A percentile compares a stretch with the other conserved stretches of the same genome.
These are phyloP conservation scores for Tricholoma sp. DNA, from an alignment of 768 basidiomycete species.

Conservation along the genomic window DNA sequence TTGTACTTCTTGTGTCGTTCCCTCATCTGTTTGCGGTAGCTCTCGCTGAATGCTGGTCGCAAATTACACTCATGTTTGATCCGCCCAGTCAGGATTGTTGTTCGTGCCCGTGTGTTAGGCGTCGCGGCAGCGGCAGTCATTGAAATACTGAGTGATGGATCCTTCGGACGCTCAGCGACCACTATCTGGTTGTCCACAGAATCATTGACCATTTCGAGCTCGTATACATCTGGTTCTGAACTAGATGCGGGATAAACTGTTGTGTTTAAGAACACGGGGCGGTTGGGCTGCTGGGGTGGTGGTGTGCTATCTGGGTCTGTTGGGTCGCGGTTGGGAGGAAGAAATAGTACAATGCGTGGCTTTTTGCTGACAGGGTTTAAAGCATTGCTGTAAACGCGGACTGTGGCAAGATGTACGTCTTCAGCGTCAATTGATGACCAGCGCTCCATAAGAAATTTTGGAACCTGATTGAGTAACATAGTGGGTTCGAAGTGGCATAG, in stretches of 20 bases:
- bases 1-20: slow-evolving; percentile 64
- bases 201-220: slow-evolving; percentile 85
- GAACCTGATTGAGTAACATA: slow-evolving; percentile 48
- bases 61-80: slow-evolving; percentile 80
- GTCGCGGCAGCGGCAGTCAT: slow-evolving; percentile 34
- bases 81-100: slow-evolving; percentile 72
- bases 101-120: slow-evolving; percentile 58
- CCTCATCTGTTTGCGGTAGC: slow-evolving; percentile 69
- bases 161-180: slow-evolving; percentile 78
- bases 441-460: slow-evolving; percentile 78
- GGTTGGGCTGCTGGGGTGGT: slow-evolving; percentile 20
- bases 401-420: slow-evolving; percentile 76
- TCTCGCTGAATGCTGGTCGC: slow-evolving; percentile 60
- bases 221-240: slow-evolving; percentile 66
- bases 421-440: slow-evolving; percentile 77
- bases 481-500: background rate
- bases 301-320: slow-evolving; percentile 10
- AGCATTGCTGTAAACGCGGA: slow-evolving; percentile 68
- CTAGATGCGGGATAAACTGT: slow-evolving; percentile 27
- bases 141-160: slow-evolving; percentile 33
- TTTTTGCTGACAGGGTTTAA: slow-evolving; percentile 39
- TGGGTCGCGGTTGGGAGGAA: slow-evolving; percentile 54
- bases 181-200: slow-evolving; percentile 82
- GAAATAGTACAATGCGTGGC: slow-evolving; percentile 61
- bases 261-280: slow-evolving; percentile 32